These are phyloP conservation scores for Fusarium sororula DNA, from an alignment of 2,329 filamentous ascomycete species.

Conservation along the genomic window DNA sequence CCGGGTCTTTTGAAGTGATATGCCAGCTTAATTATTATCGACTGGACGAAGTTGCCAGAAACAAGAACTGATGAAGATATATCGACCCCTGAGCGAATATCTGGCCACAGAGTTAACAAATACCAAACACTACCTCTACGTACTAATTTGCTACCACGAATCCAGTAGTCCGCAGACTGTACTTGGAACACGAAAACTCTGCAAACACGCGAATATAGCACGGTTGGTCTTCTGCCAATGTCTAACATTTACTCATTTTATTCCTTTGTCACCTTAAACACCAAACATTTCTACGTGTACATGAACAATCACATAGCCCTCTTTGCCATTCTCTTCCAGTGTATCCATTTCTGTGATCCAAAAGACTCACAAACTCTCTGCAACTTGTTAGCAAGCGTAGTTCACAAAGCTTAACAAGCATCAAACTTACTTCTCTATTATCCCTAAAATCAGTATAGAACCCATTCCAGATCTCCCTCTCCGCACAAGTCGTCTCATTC, in stretches of 20 bases:
- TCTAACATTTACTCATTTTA: neutral
- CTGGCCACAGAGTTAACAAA: no score
- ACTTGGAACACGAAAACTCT: no score
- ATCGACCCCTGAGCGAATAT: no score
- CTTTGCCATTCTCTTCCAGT: conserved; percentile 10
- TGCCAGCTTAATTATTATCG: neutral
- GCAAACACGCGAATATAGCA: no score
- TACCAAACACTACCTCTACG: no score
- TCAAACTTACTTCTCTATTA: conserved; percentile 13
- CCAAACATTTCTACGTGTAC: no score
- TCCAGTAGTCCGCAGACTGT: no score
- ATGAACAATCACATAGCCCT: neutral
- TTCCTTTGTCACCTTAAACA: neutral
- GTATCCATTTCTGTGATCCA: conserved; percentile 8
- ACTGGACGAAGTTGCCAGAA: neutral
- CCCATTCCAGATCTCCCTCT: conserved; percentile 29
- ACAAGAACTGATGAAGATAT: no score
- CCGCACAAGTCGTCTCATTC: neutral
- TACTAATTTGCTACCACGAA: no score
- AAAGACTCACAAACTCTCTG: conserved; percentile 18
- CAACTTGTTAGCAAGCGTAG: neutral
- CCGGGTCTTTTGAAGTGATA: neutral
- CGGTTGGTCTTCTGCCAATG: neutral
- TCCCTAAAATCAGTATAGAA: conserved; percentile 28
- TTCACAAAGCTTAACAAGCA: rapidly evolving